These are phyloP conservation scores for Pseudogymnoascus sp. DNA, from an alignment of 2,329 filamentous ascomycete species.

Conservation along the genomic window DNA sequence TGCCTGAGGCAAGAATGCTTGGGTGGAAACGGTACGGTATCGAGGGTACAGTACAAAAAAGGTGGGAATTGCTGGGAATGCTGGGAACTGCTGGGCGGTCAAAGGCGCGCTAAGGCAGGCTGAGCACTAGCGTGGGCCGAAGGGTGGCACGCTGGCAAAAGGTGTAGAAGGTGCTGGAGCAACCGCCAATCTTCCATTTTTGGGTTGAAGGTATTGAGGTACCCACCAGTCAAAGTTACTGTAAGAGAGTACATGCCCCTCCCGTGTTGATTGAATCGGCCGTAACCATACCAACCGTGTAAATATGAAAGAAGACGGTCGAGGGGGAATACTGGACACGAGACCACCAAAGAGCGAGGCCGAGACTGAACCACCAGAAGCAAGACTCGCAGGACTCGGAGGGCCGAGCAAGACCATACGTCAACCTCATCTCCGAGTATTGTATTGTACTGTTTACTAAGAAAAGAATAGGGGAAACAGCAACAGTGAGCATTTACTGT, in stretches of 20 bases:
- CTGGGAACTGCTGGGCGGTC: constrained; percentile 2
- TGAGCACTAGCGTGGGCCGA: background rate
- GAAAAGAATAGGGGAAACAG: background rate
- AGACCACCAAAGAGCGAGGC: background rate
- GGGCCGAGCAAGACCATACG: background rate
- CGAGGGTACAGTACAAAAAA: background rate
- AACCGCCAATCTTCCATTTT: constrained; percentile 5
- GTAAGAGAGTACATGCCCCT: constrained; percentile 6
- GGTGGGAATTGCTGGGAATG: background rate
- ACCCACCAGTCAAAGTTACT: constrained; percentile 9
- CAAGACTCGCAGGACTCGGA: background rate
- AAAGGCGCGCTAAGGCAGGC: constrained; percentile 4
- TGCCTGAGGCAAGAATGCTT: background rate
- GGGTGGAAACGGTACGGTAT: no score
- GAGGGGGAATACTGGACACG: background rate
- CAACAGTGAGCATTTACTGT: background rate
- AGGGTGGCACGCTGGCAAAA: constrained; percentile 8
- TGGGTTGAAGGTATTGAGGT: background rate
- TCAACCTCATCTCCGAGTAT: background rate
- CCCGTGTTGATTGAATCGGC: background rate
- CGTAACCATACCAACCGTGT: constrained; percentile 3
- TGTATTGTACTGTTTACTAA: background rate
- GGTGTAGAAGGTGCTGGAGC: constrained; percentile 8
- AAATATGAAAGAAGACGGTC: background rate
- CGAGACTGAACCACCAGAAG: constrained; percentile 2